A percentile compares a stretch with the other conserved stretches of the same genome.
These are phyloP conservation scores for Cryptococcus sp. DNA, from an alignment of 1,284 basidiomycete genomes.

Conservation along the genomic window DNA sequence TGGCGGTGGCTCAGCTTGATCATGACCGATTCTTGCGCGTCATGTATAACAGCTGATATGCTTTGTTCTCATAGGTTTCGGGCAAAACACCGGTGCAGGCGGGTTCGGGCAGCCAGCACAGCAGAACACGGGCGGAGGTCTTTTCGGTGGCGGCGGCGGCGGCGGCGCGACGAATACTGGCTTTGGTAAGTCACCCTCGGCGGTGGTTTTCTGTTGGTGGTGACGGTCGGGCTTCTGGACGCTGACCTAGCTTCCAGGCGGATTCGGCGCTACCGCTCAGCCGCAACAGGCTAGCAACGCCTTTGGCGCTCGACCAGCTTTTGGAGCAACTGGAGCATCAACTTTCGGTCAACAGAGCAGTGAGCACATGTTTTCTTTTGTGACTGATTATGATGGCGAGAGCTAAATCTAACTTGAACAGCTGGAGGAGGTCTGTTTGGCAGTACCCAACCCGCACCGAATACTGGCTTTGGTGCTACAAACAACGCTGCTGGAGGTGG, in stretches of 20 bases:
- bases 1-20: too few relatives aligned
- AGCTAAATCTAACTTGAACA: slow-evolving; percentile 2
- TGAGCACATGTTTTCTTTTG: slow-evolving; percentile 8
- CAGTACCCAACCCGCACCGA: slow-evolving; percentile 13
- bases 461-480: slow-evolving; percentile 47
- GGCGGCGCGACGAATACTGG: slow-evolving; percentile 23
- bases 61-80: slow-evolving; percentile 55
- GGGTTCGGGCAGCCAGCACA: slow-evolving; percentile 32
- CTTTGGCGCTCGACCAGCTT: slow-evolving; percentile 42
- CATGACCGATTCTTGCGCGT: too few relatives aligned
- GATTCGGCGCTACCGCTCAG: slow-evolving; percentile 28
- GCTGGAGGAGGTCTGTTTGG: slow-evolving; percentile 40
- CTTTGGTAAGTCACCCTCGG: slow-evolving; percentile 29
- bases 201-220: too few relatives aligned
- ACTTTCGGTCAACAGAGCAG: slow-evolving; percentile 44
- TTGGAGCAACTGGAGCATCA: slow-evolving; percentile 45
- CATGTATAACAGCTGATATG: too few relatives aligned
- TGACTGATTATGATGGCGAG: not conserved
- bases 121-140: slow-evolving; percentile 62
- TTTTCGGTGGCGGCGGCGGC: slow-evolving; percentile 50
- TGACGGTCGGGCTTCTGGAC: too few relatives aligned
- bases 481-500: slow-evolving; percentile 47
- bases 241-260: slow-evolving; percentile 9
- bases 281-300: slow-evolving; percentile 26
- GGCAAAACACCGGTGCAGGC: slow-evolving; percentile 52